phyloP scores from a whole-genome alignment of 1,284 basidiomycete species.

The Naganishia albida region DNA sequence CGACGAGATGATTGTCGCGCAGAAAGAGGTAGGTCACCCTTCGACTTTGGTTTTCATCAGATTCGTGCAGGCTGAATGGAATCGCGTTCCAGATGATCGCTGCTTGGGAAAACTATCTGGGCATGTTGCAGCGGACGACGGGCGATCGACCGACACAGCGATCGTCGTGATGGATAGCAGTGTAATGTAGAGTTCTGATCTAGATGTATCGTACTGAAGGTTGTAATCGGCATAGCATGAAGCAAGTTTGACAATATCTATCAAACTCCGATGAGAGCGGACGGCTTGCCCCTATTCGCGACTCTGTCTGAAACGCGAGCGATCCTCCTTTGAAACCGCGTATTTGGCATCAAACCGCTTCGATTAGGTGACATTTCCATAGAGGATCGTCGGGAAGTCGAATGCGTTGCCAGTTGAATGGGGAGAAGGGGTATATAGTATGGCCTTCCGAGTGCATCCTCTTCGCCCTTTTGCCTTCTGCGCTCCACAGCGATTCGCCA shows the following conservation, averaged over 20 bases:
- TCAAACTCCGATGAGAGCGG: background rate
- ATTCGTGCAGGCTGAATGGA: background rate
- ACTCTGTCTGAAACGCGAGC: slow-evolving; percentile 15
- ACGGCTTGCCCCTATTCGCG: background rate
- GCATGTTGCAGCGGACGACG: slow-evolving; percentile 14
- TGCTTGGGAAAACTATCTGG: slow-evolving; percentile 20
- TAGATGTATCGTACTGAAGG: background rate
- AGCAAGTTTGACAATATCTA: background rate
- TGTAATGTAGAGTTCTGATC: no score
- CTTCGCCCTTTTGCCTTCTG: background rate
- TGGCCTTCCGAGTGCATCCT: background rate
- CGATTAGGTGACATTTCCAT: background rate
- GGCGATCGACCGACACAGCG: slow-evolving; percentile 21
- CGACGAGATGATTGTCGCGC: slow-evolving; percentile 44
- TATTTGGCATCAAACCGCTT: background rate
- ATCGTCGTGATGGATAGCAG: background rate
- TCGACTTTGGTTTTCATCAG: no score
- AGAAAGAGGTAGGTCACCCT: slow-evolving; percentile 40
- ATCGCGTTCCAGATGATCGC: slow-evolving; percentile 6
- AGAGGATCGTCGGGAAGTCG: background rate
- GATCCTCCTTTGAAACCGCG: background rate
- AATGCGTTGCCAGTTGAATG: background rate
- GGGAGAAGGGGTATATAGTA: background rate
- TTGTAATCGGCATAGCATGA: slow-evolving; percentile 6
- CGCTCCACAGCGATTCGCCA: background rate